Base-by-base conservation (phyloP, 345 rosid genomes). In the Heritiera fomes region DNA sequence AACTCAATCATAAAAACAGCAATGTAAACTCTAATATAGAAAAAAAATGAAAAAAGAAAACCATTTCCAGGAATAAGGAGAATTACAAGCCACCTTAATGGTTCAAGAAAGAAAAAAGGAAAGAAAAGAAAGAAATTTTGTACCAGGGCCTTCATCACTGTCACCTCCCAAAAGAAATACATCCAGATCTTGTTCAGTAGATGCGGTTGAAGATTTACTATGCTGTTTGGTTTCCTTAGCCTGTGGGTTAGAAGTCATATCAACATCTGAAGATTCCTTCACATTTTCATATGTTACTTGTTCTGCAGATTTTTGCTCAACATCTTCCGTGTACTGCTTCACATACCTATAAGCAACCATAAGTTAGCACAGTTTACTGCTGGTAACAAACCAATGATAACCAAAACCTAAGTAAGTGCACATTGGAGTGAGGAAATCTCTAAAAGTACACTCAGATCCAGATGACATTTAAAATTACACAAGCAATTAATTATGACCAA, bases 111-210 rank as follows among this genome's bases (percentile, higher is more conserved):
- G 52, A 66, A 8, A 53, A 75, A 18, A n/a, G 18, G 50, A 14
- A 34, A 20, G 18, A 49, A 50, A 50, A n/a, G 43, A 64, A 65
- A 13, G 52, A 53, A 38, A 45, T 64, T 53, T 52, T 43, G 3
- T 80, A 91, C 92, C 92, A 73, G 80, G 86, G 34, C 83, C 89
- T 28, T 83, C 94, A 66, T 91, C 94, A 82, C 89, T 88, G 66
- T 91, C 92, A 80, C 82, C 92, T 79, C 94, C 92, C 75, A 89
- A 71, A 67, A 90, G 94, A 83, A 90, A 90, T 66, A 73, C 79
- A 75, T 89, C 94, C 82, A 89, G 86, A 75, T 89, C 94, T 76
- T 87, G 84, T 75, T 90, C 92, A 17, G 77, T 32, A 45, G 86
- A 73, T 13, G 83, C 64, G 41, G 82, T 65, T 56, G 88, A 81